phyloP scores from a whole-genome alignment of 2,329 filamentous ascomycete species.

The Grosmannia serpens region DNA sequence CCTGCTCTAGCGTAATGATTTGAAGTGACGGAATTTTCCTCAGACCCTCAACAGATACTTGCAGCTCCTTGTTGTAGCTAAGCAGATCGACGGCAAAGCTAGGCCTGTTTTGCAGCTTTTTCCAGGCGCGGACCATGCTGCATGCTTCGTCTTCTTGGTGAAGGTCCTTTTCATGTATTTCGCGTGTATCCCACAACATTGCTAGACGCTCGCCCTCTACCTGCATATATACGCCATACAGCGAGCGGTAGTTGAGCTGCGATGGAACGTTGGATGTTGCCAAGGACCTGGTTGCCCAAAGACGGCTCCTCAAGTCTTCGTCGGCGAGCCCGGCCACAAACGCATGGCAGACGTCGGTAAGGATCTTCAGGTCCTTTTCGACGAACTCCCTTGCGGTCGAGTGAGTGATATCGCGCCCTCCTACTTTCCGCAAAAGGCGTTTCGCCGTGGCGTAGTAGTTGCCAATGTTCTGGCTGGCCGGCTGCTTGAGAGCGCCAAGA shows the following conservation, averaged over 20 bases:
- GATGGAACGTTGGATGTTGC: conserved; percentile 19
- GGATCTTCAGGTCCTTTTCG: conserved; percentile 31
- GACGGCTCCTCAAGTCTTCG: conserved; percentile 28
- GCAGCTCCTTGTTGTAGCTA: conserved; percentile 40
- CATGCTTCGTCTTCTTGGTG: conserved; percentile 24
- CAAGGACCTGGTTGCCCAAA: conserved; percentile 37
- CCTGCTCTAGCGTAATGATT: conserved; percentile 41
- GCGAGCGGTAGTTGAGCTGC: conserved; percentile 29
- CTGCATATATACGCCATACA: conserved; percentile 41
- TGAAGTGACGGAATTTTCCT: conserved; percentile 42
- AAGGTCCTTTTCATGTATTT: conserved; percentile 23
- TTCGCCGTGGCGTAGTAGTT: conserved; percentile 39
- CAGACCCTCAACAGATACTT: conserved; percentile 32
- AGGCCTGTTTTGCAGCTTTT: conserved; percentile 25
- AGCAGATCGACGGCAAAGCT: conserved; percentile 34
- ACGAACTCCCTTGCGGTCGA: conserved; percentile 33
- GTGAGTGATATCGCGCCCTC: conserved; percentile 37
- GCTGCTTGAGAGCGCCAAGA: conserved; percentile 26
- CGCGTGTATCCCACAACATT: conserved; percentile 30
- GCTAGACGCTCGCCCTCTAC: conserved; percentile 44
- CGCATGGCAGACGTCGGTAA: conserved; percentile 40
- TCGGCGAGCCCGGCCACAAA: conserved; percentile 45
- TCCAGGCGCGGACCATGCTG: conserved; percentile 33
- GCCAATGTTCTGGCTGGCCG: conserved; percentile 26
- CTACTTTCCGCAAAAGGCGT: conserved; percentile 34